phyloP scores from a whole-genome alignment of 345 rosid genomes.

The Erodium maritimum region DNA sequence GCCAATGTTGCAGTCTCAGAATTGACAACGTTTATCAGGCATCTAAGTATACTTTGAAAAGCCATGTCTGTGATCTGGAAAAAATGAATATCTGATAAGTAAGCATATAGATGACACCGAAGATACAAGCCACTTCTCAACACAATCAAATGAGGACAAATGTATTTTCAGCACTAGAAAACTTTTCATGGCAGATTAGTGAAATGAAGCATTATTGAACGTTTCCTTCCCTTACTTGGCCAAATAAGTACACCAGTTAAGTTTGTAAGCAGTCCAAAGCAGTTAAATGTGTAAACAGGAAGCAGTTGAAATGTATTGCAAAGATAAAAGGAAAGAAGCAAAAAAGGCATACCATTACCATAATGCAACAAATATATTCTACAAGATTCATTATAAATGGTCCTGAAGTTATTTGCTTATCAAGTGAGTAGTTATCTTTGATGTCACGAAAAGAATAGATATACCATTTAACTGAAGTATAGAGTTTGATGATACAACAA shows the following conservation, averaged over 20 bases:
- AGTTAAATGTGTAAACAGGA: no score
- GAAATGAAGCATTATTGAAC: no score
- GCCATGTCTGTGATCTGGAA: conserved; percentile 52
- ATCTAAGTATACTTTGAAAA: conserved; percentile 50
- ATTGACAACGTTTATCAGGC: conserved; percentile 53
- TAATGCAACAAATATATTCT: neutral
- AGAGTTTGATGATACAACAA: neutral
- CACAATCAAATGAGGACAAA: neutral
- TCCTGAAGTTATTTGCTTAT: neutral
- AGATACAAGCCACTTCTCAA: neutral
- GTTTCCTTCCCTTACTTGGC: no score
- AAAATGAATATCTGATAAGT: neutral
- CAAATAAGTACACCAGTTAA: no score
- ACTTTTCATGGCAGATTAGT: no score
- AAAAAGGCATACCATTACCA: no score
- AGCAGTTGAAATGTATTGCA: no score
- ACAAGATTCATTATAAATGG: neutral
- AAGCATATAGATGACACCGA: neutral
- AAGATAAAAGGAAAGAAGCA: no score
- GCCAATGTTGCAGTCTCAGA: conserved; percentile 65
- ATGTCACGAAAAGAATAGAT: neutral
- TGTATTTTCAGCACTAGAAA: no score
- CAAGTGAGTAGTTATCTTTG: neutral
- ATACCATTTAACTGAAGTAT: neutral
- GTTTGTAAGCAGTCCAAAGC: no score